Conservation (phyloP, 2,329 filamentous ascomycete genomes). For the Aplosporella prunicola region DNA sequence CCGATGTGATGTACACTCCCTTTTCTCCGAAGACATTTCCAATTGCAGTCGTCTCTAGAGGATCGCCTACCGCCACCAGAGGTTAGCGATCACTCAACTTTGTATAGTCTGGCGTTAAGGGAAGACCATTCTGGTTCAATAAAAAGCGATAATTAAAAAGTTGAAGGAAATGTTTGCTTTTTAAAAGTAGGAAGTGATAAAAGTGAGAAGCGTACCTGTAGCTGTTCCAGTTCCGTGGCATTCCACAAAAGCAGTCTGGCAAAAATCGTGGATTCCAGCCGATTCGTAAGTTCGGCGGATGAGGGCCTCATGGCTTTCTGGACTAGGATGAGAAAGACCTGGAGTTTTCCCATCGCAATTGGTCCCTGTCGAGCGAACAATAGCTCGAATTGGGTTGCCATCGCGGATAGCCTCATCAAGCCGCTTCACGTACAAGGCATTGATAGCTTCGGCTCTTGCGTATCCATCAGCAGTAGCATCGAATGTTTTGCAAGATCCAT, state of each 20-base stretch:
- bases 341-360: conserved; percentile 18
- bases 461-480: conserved; percentile 26
- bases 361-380: conserved; percentile 22
- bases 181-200: no score
- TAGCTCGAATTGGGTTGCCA: conserved; percentile 25
- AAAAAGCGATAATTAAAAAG: no score
- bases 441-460: conserved; percentile 27
- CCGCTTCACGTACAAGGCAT: conserved; percentile 23
- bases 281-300: conserved; percentile 24
- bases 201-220: no score
- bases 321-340: conserved; percentile 16
- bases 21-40: background rate
- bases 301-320: conserved; percentile 18
- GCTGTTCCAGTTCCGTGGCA: conserved; percentile 14
- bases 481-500: conserved; percentile 21
- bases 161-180: no score
- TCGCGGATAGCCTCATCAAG: conserved; percentile 23
- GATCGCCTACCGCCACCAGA: conserved; percentile 17
- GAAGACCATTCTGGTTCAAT: no score
- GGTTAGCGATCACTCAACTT: no score
- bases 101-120: no score
- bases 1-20: conserved; percentile 15
- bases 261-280: conserved; percentile 15
- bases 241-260: conserved; percentile 9
- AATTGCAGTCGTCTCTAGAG: conserved; percentile 14